Conservation (phyloP, 108 stramenopile species). For the Mediolabrus comicus region DNA sequence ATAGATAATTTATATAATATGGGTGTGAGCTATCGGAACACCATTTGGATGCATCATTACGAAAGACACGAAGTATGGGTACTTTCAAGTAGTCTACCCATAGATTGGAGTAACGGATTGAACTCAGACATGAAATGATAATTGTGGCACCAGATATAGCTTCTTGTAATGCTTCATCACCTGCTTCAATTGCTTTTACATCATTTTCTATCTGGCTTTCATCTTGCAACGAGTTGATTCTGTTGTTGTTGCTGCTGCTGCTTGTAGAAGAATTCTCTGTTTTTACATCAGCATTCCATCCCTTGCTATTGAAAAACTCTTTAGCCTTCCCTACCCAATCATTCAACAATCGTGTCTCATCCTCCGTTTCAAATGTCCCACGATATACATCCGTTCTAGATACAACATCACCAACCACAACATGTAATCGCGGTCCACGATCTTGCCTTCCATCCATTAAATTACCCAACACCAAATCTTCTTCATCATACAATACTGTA, state of each 20-base stretch:
- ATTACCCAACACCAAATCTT: constrained; percentile 16
- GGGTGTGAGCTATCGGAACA: constrained; percentile 69
- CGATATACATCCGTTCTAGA: constrained; percentile 28
- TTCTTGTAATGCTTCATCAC: constrained; percentile 52
- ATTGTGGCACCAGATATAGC: constrained; percentile 56
- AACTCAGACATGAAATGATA: constrained; percentile 69
- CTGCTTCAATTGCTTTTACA: constrained; percentile 16
- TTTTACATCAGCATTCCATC: background rate
- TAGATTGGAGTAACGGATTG: constrained; percentile 56
- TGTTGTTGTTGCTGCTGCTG: background rate
- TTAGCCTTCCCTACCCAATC: constrained; percentile 3
- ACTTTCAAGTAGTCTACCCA: constrained; percentile 61
- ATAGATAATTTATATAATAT: constrained; percentile 62
- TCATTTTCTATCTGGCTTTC: constrained; percentile 31
- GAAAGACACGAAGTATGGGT: constrained; percentile 54
- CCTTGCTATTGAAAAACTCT: background rate
- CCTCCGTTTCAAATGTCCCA: background rate
- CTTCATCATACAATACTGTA: constrained; percentile 56
- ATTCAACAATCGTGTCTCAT: background rate
- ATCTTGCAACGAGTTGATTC: constrained; percentile 36
- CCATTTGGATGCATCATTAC: constrained; percentile 58
- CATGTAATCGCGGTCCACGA: constrained; percentile 48
- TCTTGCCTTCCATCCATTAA: background rate
- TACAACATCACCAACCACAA: constrained; percentile 64
- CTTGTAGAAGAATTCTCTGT: too few species aligned